These are phyloP conservation scores for Aspergillus asperescens DNA, from an alignment of 495 filamentous ascomycete species.

Conservation along the genomic window DNA sequence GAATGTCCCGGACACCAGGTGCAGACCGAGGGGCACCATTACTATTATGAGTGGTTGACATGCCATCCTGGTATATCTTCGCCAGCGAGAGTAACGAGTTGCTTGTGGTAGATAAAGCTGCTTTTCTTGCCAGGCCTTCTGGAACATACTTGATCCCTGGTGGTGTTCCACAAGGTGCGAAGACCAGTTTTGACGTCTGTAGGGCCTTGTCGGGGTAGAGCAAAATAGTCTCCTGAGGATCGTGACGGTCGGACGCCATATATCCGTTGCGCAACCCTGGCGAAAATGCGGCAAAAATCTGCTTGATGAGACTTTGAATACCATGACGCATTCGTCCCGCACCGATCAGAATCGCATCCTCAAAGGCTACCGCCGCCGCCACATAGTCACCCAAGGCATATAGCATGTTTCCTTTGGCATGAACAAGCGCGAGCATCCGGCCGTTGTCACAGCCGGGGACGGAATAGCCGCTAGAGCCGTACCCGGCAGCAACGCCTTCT, in stretches of 20 bases:
- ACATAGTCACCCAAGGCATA: slow-evolving; percentile 84
- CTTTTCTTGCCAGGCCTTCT: slow-evolving; percentile 66
- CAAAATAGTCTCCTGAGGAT: slow-evolving; percentile 58
- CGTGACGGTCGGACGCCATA: slow-evolving; percentile 22
- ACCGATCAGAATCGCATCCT: slow-evolving; percentile 88
- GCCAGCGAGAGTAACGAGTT: slow-evolving; percentile 92
- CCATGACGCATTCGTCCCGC: slow-evolving; percentile 66
- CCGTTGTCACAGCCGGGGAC: slow-evolving; percentile 89
- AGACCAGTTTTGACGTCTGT: slow-evolving; percentile 78
- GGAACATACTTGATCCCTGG: slow-evolving; percentile 76
- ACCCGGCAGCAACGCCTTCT: slow-evolving; percentile 47
- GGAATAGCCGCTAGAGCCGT: slow-evolving; percentile 78
- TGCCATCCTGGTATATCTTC: slow-evolving; percentile 99
- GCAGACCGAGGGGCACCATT: slow-evolving; percentile 55
- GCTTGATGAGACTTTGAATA: slow-evolving; percentile 74
- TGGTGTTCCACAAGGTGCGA: slow-evolving; percentile 69
- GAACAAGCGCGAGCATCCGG: slow-evolving; percentile 82
- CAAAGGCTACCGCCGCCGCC: slow-evolving; percentile 83
- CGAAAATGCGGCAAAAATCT: slow-evolving; percentile 69
- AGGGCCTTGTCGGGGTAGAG: slow-evolving; percentile 80
- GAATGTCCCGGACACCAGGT: slow-evolving; percentile 82
- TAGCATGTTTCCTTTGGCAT: slow-evolving; percentile 97
- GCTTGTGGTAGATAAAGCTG: slow-evolving; percentile 87
- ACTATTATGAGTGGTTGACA: slow-evolving; percentile 60
- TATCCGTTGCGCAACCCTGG: slow-evolving; percentile 31